Evolutionary conservation across 2,329 filamentous ascomycete genomes (phyloP), one percentile per base, ranked within the genome.

Genomic region (Colletotrichum simmondsii): DNA sequence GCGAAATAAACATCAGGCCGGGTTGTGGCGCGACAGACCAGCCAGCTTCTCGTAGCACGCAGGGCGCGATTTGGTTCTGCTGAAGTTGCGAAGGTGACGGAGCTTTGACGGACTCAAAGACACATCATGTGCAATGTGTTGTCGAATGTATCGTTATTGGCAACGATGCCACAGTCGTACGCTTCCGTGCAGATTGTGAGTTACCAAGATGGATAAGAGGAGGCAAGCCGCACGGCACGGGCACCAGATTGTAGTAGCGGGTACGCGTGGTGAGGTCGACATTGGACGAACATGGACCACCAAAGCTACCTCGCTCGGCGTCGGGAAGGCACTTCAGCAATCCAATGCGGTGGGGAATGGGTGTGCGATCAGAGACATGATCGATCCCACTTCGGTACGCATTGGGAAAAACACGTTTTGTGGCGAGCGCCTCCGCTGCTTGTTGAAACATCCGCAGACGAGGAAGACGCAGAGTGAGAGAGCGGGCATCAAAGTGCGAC

Each of bases 221-320:
- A 71, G 42, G 68, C 32, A 35, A 35, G 32, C 32, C 4, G 32
- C 19, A 32, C 32, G 56, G 37, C 12, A 62, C 56, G 65, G 57
- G 65, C 42, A 49, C 42, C 19, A 24, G 49, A 68, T 66, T 26
- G 69, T 30, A 62, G 35, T 49, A 53, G 49, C 63, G 42, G 42
- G 42, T 49, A 22, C 42, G 16, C 42, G 19, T 49, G 42, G 42
- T 49, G 49, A 61, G 56, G 32, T 58, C 54, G 24, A 69, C 65
- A 72, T 59, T 64, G 65, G 53, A 68, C 37, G 65, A 72, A 72
- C 70, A 61, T 64, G 32, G 66, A 72, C 53, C 65, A 69, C 37
- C 53, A 64, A 69, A 32, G 26, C 37, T 49, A 49, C 42, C 37
- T 42, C 37, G 16, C 37, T 24, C 42, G 56, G 62, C 52, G 28